Base-by-base conservation (phyloP, 73 alveolate genomes). In the Uronychia binucleata region DNA sequence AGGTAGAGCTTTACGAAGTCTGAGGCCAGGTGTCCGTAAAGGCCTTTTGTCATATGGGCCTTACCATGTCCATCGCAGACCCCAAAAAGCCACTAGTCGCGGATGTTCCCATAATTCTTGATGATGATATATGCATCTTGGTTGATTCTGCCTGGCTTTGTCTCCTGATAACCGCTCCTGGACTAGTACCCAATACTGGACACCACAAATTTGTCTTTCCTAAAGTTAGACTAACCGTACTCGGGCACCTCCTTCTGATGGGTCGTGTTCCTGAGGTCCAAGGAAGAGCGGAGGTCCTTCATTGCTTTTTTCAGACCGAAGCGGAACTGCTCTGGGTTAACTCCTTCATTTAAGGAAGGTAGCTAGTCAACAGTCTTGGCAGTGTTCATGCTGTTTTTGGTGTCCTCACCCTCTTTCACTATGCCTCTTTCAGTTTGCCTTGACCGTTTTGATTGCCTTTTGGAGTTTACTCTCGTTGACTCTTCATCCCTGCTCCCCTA, bases 61-160 rank as follows among this genome's bases (percentile, higher is more conserved):
- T 90, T 90, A 5, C 95, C 95, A 79, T 90, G 95, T 5, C 95
- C 95, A 90, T 90, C 95, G 77, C 83, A 79, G 1, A 90, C 92
- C 0, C 95, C 95, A 78, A 84, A 90, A 26, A 84, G 81, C 81
- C 34, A 80, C 77, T 84, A 79, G 82, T 90, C 86, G 78, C 82
- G 82, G 28, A 90, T 19, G 19, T 46, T 46, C n/a, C 67, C 67
- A 46, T 46, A 46, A 19, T 46, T 46, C 19, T 46, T 46, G 67
- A 46, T 46, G 67, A 46, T 46, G 67, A 46, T 46, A 19, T 46
- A 46, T 46, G 67, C 67, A 46, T 46, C 67, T 46, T 46, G 19
- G 19, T 46, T 46, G 5, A 46, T 46, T 46, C 67, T 5, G 19
- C 19, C 19, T 5, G 67, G 67, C 67, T 46, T 46, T 11, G 67